Conservation (phyloP, 345 rosid species). For the Heritiera littoralis region DNA sequence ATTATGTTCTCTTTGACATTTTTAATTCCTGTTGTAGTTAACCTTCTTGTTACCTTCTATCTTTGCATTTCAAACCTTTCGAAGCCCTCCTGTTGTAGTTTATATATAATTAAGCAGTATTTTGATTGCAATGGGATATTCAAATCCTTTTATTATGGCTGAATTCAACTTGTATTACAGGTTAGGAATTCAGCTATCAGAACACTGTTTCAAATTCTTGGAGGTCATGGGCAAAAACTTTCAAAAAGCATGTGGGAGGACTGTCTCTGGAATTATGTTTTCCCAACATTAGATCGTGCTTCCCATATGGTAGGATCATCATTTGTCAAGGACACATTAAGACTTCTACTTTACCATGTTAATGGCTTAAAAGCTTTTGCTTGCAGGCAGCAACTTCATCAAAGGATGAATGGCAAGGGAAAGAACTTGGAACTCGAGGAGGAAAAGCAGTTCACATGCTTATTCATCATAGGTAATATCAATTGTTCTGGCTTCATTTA, state of each 20-base stretch:
- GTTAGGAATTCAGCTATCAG: constrained; percentile 97
- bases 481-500: background rate
- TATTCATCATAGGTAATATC: constrained; percentile 87
- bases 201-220: constrained; percentile 89
- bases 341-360: background rate
- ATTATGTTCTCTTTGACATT: background rate
- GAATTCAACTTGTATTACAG: constrained; percentile 38
- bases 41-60: constrained; percentile 1
- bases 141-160: constrained; percentile 10
- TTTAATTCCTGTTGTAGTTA: constrained; percentile 9
- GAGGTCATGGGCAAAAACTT: constrained; percentile 92
- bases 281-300: constrained; percentile 83
- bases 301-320: constrained; percentile 79
- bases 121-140: background rate
- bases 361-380: constrained; percentile 29
- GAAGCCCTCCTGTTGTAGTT: background rate
- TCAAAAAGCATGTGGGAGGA: constrained; percentile 97
- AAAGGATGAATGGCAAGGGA: constrained; percentile 98
- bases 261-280: constrained; percentile 94
- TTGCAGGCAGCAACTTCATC: constrained; percentile 95
- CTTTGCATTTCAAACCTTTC: no score
- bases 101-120: background rate
- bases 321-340: constrained; percentile 14
- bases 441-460: constrained; percentile 99
- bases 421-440: constrained; percentile 91